phyloP scores from a whole-genome alignment of 331 rosid species.

The Spiraea crenata region DNA sequence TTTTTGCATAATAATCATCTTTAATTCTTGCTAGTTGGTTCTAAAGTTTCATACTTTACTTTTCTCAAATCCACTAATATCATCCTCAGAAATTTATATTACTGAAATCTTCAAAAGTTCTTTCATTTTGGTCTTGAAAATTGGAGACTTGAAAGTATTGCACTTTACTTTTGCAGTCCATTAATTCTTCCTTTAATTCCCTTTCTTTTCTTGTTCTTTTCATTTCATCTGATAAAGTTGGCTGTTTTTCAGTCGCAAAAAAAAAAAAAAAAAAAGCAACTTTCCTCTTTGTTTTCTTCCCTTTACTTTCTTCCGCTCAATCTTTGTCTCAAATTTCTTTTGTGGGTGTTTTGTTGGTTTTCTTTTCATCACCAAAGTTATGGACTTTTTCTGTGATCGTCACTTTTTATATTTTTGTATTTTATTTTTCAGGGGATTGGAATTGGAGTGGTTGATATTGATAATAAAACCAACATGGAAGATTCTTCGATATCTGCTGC shows the following conservation, averaged over 20 bases:
- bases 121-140: constrained; percentile 38
- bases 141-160: constrained; percentile 43
- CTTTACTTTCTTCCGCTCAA: constrained; percentile 22
- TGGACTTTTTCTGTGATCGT: constrained; percentile 41
- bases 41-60: constrained; percentile 23
- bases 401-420: constrained; percentile 22
- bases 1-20: constrained; percentile 26
- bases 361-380: constrained; percentile 19
- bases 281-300: constrained; percentile 48
- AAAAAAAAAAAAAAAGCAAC: no score
- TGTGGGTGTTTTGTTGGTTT: constrained; percentile 7
- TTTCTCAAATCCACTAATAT: constrained; percentile 30
- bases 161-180: constrained; percentile 14
- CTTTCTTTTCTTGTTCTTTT: neutral
- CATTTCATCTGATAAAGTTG: constrained; percentile 44
- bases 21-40: constrained; percentile 31
- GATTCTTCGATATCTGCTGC: constrained; percentile 6
- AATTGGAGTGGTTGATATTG: constrained; percentile 47
- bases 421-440: constrained; percentile 60
- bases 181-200: constrained; percentile 25
- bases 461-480: constrained; percentile 45
- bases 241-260: constrained; percentile 47
- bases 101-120: constrained; percentile 37
- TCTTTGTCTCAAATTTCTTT: constrained; percentile 8
- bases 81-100: constrained; percentile 29